Percentiles rank a stretch among this genome's conserved stretches.
phyloP scores from a whole-genome alignment of 1,284 basidiomycete species.

The Polyporus tsugae region DNA sequence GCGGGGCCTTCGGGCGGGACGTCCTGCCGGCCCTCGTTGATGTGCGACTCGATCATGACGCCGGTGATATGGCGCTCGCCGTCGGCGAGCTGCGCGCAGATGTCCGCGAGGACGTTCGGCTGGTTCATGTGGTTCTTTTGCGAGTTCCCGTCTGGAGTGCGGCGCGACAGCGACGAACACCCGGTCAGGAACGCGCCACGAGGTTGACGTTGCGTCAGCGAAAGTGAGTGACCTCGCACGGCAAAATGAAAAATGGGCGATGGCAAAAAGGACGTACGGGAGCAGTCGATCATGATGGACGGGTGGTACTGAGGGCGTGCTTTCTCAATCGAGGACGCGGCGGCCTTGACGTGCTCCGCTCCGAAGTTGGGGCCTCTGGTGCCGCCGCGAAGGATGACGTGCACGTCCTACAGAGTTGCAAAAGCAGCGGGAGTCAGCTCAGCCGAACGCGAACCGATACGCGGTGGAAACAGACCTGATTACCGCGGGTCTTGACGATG shows the following conservation, averaged over 20 bases:
- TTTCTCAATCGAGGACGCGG: conserved; percentile 74
- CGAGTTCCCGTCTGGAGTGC: conserved; percentile 84
- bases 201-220: background rate
- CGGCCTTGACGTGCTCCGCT: conserved; percentile 78
- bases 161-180: background rate
- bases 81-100: conserved; percentile 81
- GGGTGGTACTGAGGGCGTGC: conserved; percentile 70
- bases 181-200: background rate
- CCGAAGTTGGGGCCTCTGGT: conserved; percentile 89
- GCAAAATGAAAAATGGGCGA: background rate
- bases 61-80: conserved; percentile 89
- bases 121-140: conserved; percentile 94
- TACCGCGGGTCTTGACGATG: conserved; percentile 95
- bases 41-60: conserved; percentile 96
- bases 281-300: conserved; percentile 88
- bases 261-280: conserved; percentile 56
- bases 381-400: conserved; percentile 94
- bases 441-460: background rate
- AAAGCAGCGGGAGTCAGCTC: background rate
- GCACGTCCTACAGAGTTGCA: conserved; percentile 68
- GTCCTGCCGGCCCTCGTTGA: conserved; percentile 89
- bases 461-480: conserved; percentile 48
- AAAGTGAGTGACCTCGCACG: background rate
- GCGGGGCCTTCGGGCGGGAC: conserved; percentile 69
- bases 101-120: conserved; percentile 78